Base-by-base conservation (phyloP, 1,139 yeast species). In the Taphrina betulina region DNA sequence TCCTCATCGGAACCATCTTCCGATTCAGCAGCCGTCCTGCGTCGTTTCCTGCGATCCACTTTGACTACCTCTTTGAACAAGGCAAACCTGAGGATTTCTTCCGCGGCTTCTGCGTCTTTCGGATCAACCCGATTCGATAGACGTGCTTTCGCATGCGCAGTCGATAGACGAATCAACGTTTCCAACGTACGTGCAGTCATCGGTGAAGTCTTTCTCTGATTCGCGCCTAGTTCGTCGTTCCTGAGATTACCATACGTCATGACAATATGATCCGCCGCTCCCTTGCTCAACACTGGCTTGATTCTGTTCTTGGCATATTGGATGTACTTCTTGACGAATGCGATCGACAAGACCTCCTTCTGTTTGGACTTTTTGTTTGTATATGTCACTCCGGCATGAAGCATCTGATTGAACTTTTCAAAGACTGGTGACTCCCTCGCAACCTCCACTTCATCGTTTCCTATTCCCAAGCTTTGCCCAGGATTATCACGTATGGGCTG, bases 131-230 rank as follows among this genome's bases (percentile, higher is more conserved):
- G 76, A 63, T 79, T 79, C 22, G 95, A 85, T 56, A 92, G 75
- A 65, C 98, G 77, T 12, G 92, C 88, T 68, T 92, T 92, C 20
- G 99, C 98, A 70, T 92, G 99, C 0, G 98, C 98, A 1, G 97
- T 87, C 0, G 97, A 78, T 60, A 92, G 75, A 75, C 99, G 95
- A 69, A 92, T 92, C 64, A 92, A 76, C 0, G 99, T 92, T 72
- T 92, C 99, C 64, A 92, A 76, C 2, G 98, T 94, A 81, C 99
- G 87, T 20, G 98, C 96, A 2, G 99, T 92, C 63, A 94, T 88
- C 36, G 99, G 98, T 0, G 95, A 85, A 2, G 96, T 89, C 64
- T 86, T 82, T 59, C 92, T 79, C 67, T 83, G 86, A 64, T 82
- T 83, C 61, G 76, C 78, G 46, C 81, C 84, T 54, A 82, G 75